These are phyloP conservation scores for Tulasnella sp. DNA, from an alignment of 768 basidiomycete species.

Conservation along the genomic window DNA sequence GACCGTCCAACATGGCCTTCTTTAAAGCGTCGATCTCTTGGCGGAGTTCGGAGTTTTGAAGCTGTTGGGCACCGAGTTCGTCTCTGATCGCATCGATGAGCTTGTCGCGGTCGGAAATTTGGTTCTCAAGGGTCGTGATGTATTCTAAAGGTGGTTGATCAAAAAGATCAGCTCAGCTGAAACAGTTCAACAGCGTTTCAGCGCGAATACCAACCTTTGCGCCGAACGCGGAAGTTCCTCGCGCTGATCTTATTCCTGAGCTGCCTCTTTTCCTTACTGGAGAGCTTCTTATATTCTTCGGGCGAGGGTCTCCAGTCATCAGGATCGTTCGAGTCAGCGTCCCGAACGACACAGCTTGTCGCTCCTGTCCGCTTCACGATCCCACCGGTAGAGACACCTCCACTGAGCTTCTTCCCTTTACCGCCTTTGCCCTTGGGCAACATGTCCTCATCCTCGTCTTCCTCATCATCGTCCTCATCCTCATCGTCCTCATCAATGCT, in stretches of 20 bases:
- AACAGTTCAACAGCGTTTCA: neutral
- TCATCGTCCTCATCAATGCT: slow-evolving; percentile 26
- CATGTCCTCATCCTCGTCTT: slow-evolving; percentile 15
- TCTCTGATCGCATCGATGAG: slow-evolving; percentile 78
- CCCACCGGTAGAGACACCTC: slow-evolving; percentile 66
- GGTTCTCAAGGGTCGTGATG: slow-evolving; percentile 84
- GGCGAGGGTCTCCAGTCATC: slow-evolving; percentile 78
- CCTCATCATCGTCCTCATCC: slow-evolving; percentile 27
- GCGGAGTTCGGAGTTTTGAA: slow-evolving; percentile 73
- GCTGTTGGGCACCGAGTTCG: slow-evolving; percentile 67
- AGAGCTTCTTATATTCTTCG: slow-evolving; percentile 92
- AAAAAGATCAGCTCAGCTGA: neutral
- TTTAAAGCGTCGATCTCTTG: slow-evolving; percentile 68
- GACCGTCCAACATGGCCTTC: slow-evolving; percentile 58
- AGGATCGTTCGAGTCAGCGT: slow-evolving; percentile 42
- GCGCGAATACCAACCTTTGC: slow-evolving; percentile 54
- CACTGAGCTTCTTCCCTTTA: slow-evolving; percentile 23
- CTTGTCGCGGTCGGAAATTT: slow-evolving; percentile 84
- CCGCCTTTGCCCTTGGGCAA: neutral
- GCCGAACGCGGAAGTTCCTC: slow-evolving; percentile 83
- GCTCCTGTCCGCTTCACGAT: slow-evolving; percentile 46
- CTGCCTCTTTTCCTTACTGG: slow-evolving; percentile 91
- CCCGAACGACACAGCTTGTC: slow-evolving; percentile 26
- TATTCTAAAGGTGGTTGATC: slow-evolving; percentile 50
- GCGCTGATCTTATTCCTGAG: slow-evolving; percentile 95